Percentiles rank a stretch among this genome's conserved stretches.
These are phyloP conservation scores for Saksenaea oblongispora DNA, from an alignment of 371 early-diverging fungal species.

Conservation along the genomic window DNA sequence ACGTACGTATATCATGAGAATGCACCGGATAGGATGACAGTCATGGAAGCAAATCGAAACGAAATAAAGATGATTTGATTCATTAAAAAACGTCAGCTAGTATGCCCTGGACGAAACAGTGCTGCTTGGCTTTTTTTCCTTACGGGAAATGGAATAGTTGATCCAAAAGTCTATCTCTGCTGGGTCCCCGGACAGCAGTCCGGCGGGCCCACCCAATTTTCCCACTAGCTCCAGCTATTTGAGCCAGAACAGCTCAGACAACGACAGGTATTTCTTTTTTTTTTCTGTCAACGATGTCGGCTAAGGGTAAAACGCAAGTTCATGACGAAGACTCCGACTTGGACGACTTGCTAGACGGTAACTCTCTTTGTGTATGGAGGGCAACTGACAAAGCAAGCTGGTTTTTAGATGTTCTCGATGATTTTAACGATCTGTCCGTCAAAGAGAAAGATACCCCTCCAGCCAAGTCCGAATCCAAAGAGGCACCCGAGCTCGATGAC, in stretches of 20 bases:
- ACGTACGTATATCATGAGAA: too few relatives aligned
- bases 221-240: too few relatives aligned
- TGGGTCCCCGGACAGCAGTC: background rate
- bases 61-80: too few relatives aligned
- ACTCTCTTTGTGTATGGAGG: background rate
- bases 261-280: background rate
- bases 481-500: conserved; percentile 32
- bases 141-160: too few relatives aligned
- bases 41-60: too few relatives aligned
- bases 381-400: background rate
- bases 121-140: too few relatives aligned
- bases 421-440: conserved; percentile 33
- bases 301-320: conserved; percentile 18
- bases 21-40: too few relatives aligned
- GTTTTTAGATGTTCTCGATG: conserved; percentile 54
- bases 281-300: conserved; percentile 9
- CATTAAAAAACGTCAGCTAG: too few relatives aligned
- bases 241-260: too few relatives aligned
- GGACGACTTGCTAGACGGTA: conserved; percentile 68
- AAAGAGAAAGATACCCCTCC: conserved; percentile 7
- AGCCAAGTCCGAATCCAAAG: conserved; percentile 13
- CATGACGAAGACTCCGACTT: conserved; percentile 57
- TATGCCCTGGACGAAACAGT: too few relatives aligned
- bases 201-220: too few relatives aligned
- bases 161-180: background rate